These are phyloP conservation scores for Zanthoxylum bungeanum DNA, from an alignment of 345 rosid species.

Conservation along the genomic window DNA sequence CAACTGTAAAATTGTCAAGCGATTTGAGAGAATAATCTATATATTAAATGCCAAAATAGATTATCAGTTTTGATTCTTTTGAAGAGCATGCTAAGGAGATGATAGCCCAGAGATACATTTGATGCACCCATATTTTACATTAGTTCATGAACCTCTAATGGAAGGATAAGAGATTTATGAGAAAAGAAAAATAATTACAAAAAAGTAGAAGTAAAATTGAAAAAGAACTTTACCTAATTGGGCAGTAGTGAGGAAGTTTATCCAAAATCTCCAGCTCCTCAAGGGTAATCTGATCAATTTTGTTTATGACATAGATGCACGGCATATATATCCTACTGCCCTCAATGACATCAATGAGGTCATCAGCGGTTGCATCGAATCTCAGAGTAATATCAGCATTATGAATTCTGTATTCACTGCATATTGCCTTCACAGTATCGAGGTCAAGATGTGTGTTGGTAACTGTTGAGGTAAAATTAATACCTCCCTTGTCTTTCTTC, in stretches of 20 bases:
- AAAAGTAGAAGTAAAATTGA: neutral
- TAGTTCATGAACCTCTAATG: neutral
- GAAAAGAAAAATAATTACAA: neutral
- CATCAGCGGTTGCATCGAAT: slow-evolving; percentile 97
- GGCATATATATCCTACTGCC: slow-evolving; percentile 97
- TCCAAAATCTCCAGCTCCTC: slow-evolving; percentile 97
- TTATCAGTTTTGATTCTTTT: too few species aligned
- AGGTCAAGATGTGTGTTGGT: slow-evolving; percentile 83
- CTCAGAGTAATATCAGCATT: slow-evolving; percentile 95
- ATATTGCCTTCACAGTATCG: slow-evolving; percentile 95
- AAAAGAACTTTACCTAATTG: slow-evolving; percentile 63
- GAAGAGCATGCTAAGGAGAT: too few species aligned
- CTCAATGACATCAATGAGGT: slow-evolving; percentile 96
- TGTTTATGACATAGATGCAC: slow-evolving; percentile 94
- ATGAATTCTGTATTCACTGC: slow-evolving; percentile 93
- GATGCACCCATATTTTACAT: neutral
- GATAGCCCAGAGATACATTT: neutral
- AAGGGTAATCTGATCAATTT: slow-evolving; percentile 91
- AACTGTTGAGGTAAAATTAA: slow-evolving; percentile 85
- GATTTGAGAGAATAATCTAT: too few species aligned
- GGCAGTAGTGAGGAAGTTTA: slow-evolving; percentile 97
- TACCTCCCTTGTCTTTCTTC: slow-evolving; percentile 98
- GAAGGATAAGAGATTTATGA: neutral
- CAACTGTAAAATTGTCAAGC: too few species aligned
- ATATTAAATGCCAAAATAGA: too few species aligned